Percentiles rank a stretch among this genome's conserved stretches.
Conservation (phyloP, 2,329 filamentous ascomycete species). For the Fusarium pseudoanthophilum region DNA sequence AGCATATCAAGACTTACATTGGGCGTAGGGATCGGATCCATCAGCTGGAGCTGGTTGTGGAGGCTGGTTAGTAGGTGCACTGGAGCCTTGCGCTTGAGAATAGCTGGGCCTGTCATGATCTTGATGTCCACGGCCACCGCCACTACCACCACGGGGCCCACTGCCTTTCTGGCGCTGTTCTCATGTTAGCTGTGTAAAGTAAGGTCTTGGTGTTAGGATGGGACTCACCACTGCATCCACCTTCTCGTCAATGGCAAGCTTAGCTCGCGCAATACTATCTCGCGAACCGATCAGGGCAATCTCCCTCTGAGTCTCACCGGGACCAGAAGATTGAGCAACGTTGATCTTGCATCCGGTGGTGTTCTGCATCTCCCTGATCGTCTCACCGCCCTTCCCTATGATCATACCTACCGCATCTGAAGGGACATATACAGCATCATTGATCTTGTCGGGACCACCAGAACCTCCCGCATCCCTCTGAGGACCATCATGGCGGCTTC, state of each 20-base stretch:
- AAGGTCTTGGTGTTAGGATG: not conserved
- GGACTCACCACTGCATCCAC: constrained; percentile 83
- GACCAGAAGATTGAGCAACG: constrained; percentile 82
- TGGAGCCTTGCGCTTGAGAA: constrained; percentile 60
- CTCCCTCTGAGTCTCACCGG: constrained; percentile 82
- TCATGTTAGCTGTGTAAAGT: constrained; percentile 43
- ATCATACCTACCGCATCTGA: constrained; percentile 97
- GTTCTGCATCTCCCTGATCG: constrained; percentile 93
- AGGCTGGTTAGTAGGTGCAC: constrained; percentile 55
- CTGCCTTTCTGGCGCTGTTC: constrained; percentile 64
- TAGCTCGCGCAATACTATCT: constrained; percentile 82
- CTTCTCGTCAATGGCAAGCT: constrained; percentile 89
- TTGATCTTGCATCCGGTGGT: constrained; percentile 94
- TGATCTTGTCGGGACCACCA: constrained; percentile 73
- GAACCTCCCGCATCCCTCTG: constrained; percentile 53
- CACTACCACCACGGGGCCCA: constrained; percentile 53
- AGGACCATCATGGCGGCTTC: constrained; percentile 47
- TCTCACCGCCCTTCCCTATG: constrained; percentile 93
- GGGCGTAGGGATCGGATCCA: constrained; percentile 76
- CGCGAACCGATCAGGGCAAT: constrained; percentile 85
- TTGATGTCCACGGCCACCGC: constrained; percentile 58
- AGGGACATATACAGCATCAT: constrained; percentile 85
- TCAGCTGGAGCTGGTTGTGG: constrained; percentile 59
- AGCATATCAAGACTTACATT: constrained; percentile 64
- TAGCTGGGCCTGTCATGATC: constrained; percentile 67